Evolutionary conservation across 176 grass and related monocot species (phyloP).

Genomic region (Eragrostis curvula): DNA sequence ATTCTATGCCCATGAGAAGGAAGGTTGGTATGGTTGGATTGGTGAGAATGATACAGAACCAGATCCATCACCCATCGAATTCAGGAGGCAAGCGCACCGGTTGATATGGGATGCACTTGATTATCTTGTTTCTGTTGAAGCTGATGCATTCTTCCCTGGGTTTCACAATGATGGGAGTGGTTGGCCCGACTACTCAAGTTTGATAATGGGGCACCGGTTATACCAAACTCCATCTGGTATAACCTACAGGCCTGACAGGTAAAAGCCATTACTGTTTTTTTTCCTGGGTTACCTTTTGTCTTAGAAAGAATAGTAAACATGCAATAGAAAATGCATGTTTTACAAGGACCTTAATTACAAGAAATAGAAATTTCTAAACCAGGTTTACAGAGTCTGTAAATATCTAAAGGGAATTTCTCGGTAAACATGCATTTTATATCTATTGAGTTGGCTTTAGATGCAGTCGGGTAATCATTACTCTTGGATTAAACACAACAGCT

Average conservation of each 20-base stretch:
- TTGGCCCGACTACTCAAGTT: constrained; percentile 82
- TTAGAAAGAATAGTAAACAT: neutral
- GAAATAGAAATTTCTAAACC: neutral
- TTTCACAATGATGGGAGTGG: constrained; percentile 87
- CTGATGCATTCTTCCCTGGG: constrained; percentile 96
- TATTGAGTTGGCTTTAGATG: constrained; percentile 1
- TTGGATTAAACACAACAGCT: constrained; percentile 24
- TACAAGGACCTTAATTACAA: neutral
- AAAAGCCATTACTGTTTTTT: constrained; percentile 33
- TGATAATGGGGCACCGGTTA: constrained; percentile 94
- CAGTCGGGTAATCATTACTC: constrained; percentile 22
- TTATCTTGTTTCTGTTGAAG: constrained; percentile 92
- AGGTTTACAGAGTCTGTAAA: constrained; percentile 13
- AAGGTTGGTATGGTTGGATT: constrained; percentile 99
- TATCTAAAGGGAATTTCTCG: neutral
- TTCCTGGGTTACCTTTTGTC: neutral
- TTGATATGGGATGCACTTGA: constrained; percentile 97
- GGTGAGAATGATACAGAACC: constrained; percentile 82
- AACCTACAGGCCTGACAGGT: constrained; percentile 97
- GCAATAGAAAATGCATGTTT: too few relatives aligned
- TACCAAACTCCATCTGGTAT: constrained; percentile 73
- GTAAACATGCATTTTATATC: constrained; percentile 17
- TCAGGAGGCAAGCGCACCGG: constrained; percentile 76
- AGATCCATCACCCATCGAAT: constrained; percentile 56
- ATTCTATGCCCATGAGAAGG: constrained; percentile 93